Percentiles rank a stretch among this genome's conserved stretches.
Evolutionary conservation across 352 stramenopile genomes (phyloP).

Genomic region (Plasmopara halstedii): DNA sequence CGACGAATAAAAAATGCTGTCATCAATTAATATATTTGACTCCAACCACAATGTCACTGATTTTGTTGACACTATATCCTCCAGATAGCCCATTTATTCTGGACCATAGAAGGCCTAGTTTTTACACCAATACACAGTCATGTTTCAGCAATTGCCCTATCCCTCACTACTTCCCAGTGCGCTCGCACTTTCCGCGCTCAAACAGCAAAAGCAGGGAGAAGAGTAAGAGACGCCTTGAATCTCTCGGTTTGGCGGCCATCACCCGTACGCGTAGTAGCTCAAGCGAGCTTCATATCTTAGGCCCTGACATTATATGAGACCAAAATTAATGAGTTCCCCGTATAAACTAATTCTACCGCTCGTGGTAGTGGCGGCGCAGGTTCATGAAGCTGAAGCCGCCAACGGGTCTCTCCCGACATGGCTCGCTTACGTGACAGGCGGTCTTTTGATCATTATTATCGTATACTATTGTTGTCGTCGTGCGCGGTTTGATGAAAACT

Average conservation of each 20-base stretch:
- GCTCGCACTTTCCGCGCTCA: conserved; percentile 1
- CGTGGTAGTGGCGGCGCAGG: conserved; percentile 21
- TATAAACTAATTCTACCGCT: conserved; percentile 34
- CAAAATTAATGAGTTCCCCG: too few relatives aligned
- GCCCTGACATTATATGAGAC: too few relatives aligned
- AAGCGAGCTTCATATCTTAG: too few relatives aligned
- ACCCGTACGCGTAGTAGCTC: neutral
- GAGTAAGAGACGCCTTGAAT: conserved; percentile 2
- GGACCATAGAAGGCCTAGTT: conserved; percentile 3
- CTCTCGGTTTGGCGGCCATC: neutral
- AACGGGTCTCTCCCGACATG: conserved; percentile 61
- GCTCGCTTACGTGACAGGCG: conserved; percentile 80
- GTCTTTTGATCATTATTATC: conserved; percentile 79
- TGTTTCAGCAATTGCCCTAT: conserved; percentile 19
- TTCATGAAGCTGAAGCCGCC: conserved; percentile 16
- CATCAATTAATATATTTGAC: too few relatives aligned
- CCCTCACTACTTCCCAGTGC: conserved; percentile 4
- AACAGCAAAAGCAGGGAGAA: conserved; percentile 19
- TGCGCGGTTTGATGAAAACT: conserved; percentile 79
- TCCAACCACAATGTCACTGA: too few relatives aligned
- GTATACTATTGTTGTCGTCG: conserved; percentile 85
- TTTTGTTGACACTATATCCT: neutral
- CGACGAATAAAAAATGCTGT: too few relatives aligned
- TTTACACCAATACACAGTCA: conserved; percentile 9
- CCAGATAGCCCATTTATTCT: neutral